Evolutionary conservation across 2,329 filamentous ascomycete species (phyloP).

Genomic region (Fusarium sp.): DNA sequence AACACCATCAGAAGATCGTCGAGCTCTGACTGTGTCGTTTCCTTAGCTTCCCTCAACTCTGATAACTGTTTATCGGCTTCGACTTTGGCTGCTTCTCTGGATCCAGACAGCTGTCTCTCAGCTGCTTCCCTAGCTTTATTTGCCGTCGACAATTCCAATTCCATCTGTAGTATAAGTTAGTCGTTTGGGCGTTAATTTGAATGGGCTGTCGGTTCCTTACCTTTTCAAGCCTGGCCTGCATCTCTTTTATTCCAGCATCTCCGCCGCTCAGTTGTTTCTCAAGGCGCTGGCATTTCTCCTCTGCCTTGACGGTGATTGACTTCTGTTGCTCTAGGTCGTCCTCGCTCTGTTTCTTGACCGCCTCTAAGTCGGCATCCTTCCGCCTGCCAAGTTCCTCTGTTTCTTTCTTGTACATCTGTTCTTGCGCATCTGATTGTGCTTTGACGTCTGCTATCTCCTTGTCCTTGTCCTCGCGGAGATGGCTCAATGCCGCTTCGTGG

Average conservation of each 20-base stretch:
- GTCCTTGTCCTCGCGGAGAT: slow-evolving; percentile 24
- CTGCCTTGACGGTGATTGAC: slow-evolving; percentile 43
- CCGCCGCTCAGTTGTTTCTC: slow-evolving; percentile 46
- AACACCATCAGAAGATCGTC: slow-evolving; percentile 87
- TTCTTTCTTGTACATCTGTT: slow-evolving; percentile 17
- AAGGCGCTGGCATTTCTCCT: slow-evolving; percentile 43
- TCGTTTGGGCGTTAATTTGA: slow-evolving; percentile 42
- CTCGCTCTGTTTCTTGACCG: slow-evolving; percentile 40
- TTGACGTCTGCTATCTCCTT: slow-evolving; percentile 62
- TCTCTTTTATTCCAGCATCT: slow-evolving; percentile 33
- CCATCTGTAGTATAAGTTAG: slow-evolving; percentile 45
- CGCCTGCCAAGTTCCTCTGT: slow-evolving; percentile 17
- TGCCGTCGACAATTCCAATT: slow-evolving; percentile 56
- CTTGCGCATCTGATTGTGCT: slow-evolving; percentile 22
- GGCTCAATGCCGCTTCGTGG: slow-evolving; percentile 15
- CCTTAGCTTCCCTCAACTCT: slow-evolving; percentile 70
- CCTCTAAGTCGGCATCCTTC: slow-evolving; percentile 39
- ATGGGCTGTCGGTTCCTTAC: slow-evolving; percentile 35
- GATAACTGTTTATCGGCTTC: slow-evolving; percentile 53
- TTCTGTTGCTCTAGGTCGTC: slow-evolving; percentile 41
- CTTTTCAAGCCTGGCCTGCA: slow-evolving; percentile 41
- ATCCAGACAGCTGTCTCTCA: slow-evolving; percentile 50
- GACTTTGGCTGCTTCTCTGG: slow-evolving; percentile 70
- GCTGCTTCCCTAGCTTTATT: slow-evolving; percentile 71
- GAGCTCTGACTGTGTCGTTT: slow-evolving; percentile 76